A percentile compares a stretch with the other conserved stretches of the same genome.
Evolutionary conservation across 768 basidiomycete genomes (phyloP).

Genomic region (Tremella mesenterica): DNA sequence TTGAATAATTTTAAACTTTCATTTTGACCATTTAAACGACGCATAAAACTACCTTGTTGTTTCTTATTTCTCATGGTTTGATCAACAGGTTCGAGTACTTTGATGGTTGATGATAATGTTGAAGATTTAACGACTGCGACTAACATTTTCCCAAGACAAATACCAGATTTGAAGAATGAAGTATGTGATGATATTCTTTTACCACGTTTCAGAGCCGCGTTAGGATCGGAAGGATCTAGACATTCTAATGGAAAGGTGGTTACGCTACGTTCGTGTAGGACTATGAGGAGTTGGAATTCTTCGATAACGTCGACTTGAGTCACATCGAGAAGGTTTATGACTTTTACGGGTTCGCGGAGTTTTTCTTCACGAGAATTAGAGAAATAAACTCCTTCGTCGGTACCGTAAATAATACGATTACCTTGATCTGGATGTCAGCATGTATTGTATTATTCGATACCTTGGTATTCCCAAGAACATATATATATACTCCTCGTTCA

Average conservation of each 20-base stretch:
- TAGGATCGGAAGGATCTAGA: conserved; percentile 78
- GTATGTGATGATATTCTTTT: conserved; percentile 94
- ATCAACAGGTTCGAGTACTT: conserved; percentile 92
- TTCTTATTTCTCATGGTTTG: conserved; percentile 55
- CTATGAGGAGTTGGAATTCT: conserved; percentile 87
- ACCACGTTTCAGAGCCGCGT: conserved; percentile 81
- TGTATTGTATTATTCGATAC: background rate
- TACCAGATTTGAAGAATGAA: conserved; percentile 93
- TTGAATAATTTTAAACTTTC: conserved; percentile 88
- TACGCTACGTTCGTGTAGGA: conserved; percentile 98
- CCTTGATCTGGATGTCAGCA: conserved; percentile 57
- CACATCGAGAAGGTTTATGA: conserved; percentile 79
- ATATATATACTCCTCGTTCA: too few species aligned
- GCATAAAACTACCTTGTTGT: conserved; percentile 61
- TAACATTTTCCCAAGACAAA: conserved; percentile 78
- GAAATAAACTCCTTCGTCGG: conserved; percentile 92
- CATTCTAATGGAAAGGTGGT: conserved; percentile 93
- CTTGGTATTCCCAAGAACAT: background rate
- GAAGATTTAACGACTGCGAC: conserved; percentile 96
- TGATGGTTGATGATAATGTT: conserved; percentile 91
- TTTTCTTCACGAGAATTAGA: conserved; percentile 70
- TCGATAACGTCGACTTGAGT: conserved; percentile 93
- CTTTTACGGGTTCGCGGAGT: conserved; percentile 71
- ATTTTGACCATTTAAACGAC: conserved; percentile 85
- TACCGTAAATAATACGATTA: conserved; percentile 84